Base-by-base conservation (phyloP, 2,329 filamentous ascomycete genomes). In the Nothopassalora personata region DNA sequence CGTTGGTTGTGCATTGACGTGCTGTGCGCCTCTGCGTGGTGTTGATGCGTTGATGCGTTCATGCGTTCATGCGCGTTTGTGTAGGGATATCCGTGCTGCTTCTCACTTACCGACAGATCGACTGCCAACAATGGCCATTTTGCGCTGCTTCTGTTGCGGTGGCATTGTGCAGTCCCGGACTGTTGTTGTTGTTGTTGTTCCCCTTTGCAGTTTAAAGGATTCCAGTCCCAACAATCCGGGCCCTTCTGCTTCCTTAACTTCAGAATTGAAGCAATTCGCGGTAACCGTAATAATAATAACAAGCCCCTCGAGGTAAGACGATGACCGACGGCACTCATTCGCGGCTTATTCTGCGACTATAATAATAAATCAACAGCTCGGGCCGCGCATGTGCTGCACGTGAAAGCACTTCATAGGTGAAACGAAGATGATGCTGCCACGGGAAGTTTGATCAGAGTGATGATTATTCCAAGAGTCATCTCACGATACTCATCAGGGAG, bases 41-140 rank as follows among this genome's bases (percentile, higher is more conserved):
- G 34, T 55, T 33, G 15, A 39, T 54, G 27, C 49, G 56, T 55
- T 33, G 15, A 39, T 54, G 36, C 48, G 56, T n/a, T n/a, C n/a
- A 23, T 23, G 23, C 23, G 23, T 55, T 33, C 19, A 39, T 54
- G 36, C 49, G 56, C 56, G 33, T 47, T n/a, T 23, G 53, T 34
- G 36, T 28, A 36, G 30, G 46, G 46, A 49, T 28, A 49, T 49
- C 19, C 46, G 46, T 49, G 46, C 46, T 3, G 46, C n/a, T 5
- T 43, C 19, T 47, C 31, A 77, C 84, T 68, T 82, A 91, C 88
- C 88, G 73, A 97, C 92, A 62, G 92, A 94, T 71, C 92, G 87
- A 79, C 90, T 95, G 79, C 92, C 92, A 64, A 97, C 91, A 77
- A 97, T 93, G 76, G 92, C 92, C 74, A 97, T 88, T 82, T 97